Evolutionary conservation across 768 basidiomycete species (phyloP).

Genomic region (Crepidotus variabilis): DNA sequence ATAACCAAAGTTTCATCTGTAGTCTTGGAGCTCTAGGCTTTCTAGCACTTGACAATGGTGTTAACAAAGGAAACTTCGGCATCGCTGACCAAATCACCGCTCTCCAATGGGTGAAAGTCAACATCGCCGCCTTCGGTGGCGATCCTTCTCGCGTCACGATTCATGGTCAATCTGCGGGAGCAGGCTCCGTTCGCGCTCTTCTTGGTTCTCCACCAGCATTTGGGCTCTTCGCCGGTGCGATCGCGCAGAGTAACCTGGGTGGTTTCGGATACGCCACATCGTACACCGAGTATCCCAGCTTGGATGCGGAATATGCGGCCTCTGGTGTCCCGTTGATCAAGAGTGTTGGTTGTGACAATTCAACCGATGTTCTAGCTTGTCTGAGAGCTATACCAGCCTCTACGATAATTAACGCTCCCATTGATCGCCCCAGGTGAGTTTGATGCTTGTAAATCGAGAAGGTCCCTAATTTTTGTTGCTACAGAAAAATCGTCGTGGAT

Average conservation of each 20-base stretch:
- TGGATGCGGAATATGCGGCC: constrained; percentile 30
- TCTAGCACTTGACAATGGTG: constrained; percentile 36
- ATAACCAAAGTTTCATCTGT: neutral
- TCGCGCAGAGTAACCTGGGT: constrained; percentile 43
- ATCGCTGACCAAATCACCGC: constrained; percentile 38
- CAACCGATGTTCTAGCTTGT: constrained; percentile 31
- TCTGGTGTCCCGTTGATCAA: constrained; percentile 33
- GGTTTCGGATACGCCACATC: constrained; percentile 45
- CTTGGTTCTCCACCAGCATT: constrained; percentile 31
- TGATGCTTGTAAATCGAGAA: too few relatives aligned
- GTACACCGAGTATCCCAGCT: constrained; percentile 46
- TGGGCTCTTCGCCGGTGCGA: constrained; percentile 36
- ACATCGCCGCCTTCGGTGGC: constrained; percentile 56
- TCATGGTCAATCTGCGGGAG: constrained; percentile 54
- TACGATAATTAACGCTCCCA: neutral
- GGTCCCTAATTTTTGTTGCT: neutral
- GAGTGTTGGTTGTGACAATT: constrained; percentile 35
- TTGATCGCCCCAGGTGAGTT: neutral
- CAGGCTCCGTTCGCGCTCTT: constrained; percentile 36
- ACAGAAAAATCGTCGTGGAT: constrained; percentile 34
- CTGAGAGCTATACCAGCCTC: constrained; percentile 17
- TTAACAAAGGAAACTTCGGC: constrained; percentile 43
- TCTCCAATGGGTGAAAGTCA: constrained; percentile 41
- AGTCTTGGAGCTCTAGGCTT: constrained; percentile 39
- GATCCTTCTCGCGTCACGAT: constrained; percentile 50